phyloP scores from a whole-genome alignment of 768 basidiomycete genomes.

The Auricularia sp. region DNA sequence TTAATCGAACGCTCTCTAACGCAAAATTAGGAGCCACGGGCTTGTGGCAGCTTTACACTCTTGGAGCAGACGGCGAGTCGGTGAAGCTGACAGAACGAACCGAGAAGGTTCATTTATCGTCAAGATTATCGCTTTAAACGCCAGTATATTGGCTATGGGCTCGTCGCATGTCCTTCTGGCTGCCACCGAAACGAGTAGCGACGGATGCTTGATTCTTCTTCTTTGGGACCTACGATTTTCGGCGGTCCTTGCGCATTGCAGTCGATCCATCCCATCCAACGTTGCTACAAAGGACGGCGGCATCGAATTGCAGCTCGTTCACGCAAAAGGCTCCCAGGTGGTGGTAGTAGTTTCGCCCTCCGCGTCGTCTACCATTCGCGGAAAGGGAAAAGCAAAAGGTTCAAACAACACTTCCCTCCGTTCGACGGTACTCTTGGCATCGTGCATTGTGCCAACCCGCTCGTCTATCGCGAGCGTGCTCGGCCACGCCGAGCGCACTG shows the following conservation, averaged over 20 bases:
- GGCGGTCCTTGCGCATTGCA: background rate
- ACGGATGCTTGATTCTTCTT: background rate
- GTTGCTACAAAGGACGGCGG: background rate
- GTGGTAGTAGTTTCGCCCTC: conserved; percentile 1
- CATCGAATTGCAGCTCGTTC: background rate
- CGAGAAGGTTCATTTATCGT: background rate
- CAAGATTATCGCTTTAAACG: background rate
- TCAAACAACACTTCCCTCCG: conserved; percentile 15
- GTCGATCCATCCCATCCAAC: background rate
- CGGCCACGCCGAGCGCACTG: conserved; percentile 37
- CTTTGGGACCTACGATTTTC: background rate
- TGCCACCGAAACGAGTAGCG: background rate
- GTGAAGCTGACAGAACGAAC: background rate
- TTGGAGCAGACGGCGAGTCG: background rate
- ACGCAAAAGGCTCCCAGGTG: background rate
- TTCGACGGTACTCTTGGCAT: conserved; percentile 52
- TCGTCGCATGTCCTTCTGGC: background rate
- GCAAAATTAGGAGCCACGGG: background rate
- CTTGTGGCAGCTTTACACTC: background rate
- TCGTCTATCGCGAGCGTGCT: conserved; percentile 60
- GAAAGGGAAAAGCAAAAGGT: conserved; percentile 1
- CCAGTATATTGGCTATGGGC: background rate
- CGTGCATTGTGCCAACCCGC: conserved; percentile 38
- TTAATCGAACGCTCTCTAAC: no score
- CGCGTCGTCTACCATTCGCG: background rate